Evolutionary conservation across 1,284 basidiomycete genomes (phyloP), one percentile per base, ranked within the genome.

Genomic region (Ganoderma meredithae): DNA sequence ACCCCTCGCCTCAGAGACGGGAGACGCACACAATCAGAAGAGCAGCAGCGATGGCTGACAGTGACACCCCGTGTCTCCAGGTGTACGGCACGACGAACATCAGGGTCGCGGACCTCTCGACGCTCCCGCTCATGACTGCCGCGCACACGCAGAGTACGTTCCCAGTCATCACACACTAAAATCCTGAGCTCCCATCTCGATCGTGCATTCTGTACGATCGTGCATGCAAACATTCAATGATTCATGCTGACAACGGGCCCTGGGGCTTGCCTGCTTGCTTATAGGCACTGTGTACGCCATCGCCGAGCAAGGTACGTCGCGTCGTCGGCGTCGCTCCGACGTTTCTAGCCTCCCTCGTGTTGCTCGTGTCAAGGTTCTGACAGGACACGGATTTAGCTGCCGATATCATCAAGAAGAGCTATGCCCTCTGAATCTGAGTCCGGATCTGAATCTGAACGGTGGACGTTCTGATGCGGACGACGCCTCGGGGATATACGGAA

Each of bases 51-150:
- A 2, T 22, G 36, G 5, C 25, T 56, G 36, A 62, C 6, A 33
- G n/a, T 39, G 59, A 31, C 31, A 22, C 12, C 6, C 22, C 0
- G 1, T 22, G 4, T 0, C 3, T 3, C 3, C 68, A 78, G 69
- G 69, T 73, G 13, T 80, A 81, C 65, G 80, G 80, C 47, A 49
- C 47, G 47, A 49, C n/a, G 2, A 49, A 49, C 66, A 62, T 82
- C 27, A 74, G 81, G 27, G 79, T 82, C 40, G 77, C 77, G 22
- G 80, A 81, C 68, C 59, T 79, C 1, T 75, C 72, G 1, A 70
- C 80, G 43, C 47, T 76, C 1, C 75, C 77, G 4, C 53, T 77
- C n/a, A 67, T 74, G 33, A 64, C 76, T 39, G 68, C 71, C 10
- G 70, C 64, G 13, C 75, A 74, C 63, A 70, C 72, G 1, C 75